These are phyloP conservation scores for Fusarium napiforme DNA, from an alignment of 2,329 filamentous ascomycete species.

Conservation along the genomic window DNA sequence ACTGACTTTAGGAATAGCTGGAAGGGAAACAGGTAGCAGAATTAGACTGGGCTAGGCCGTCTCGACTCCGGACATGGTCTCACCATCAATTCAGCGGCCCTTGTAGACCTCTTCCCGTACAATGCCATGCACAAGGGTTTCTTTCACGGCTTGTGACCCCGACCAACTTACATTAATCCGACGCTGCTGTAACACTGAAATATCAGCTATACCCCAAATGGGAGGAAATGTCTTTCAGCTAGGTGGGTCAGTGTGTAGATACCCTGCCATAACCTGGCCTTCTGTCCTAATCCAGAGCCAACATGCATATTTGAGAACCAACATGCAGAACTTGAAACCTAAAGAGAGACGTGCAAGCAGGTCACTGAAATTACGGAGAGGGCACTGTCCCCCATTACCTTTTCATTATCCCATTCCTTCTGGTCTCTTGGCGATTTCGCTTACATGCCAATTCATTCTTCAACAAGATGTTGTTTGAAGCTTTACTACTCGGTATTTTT, in stretches of 20 bases:
- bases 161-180: no score
- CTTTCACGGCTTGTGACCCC: fast-evolving
- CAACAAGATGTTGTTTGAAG: not conserved
- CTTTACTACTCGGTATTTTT: fast-evolving
- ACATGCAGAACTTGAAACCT: not conserved
- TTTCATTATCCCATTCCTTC: fast-evolving
- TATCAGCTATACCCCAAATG: not conserved
- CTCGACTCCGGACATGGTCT: fast-evolving
- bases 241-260: not conserved
- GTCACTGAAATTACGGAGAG: not conserved
- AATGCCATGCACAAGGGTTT: fast-evolving
- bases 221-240: not conserved
- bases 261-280: not conserved
- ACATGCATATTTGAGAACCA: not conserved
- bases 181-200: not conserved
- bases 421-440: not conserved
- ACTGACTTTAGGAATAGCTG: no score
- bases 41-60: fast-evolving
- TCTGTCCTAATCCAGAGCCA: not conserved
- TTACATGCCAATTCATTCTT: not conserved
- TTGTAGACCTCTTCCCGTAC: fast-evolving
- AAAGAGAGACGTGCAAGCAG: not conserved
- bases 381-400: not conserved
- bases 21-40: no score
- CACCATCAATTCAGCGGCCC: not conserved